Percentiles rank a stretch among this genome's conserved stretches.
Evolutionary conservation across 1,284 basidiomycete species (phyloP).

Genomic region (Cutaneotrichosporon daszewskae): DNA sequence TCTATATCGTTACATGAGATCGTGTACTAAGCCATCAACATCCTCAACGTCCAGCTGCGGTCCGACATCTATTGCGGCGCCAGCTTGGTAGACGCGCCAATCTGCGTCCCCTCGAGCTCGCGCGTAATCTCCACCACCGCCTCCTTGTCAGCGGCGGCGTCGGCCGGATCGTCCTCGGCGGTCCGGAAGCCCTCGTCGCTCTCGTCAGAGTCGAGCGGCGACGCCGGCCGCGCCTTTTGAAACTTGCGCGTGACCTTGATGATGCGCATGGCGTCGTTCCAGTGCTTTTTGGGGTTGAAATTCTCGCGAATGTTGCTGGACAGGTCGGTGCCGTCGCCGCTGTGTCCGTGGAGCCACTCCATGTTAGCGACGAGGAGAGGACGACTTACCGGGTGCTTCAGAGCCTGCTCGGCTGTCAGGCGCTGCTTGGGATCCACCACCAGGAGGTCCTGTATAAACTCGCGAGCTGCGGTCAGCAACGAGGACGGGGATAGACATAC

Average conservation of each 20-base stretch:
- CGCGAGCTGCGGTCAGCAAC: no score
- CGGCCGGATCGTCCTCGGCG: slow-evolving; percentile 2
- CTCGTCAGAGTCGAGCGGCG: slow-evolving; percentile 1
- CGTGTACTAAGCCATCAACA: neutral
- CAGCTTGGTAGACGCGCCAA: no score
- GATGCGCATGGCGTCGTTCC: slow-evolving; percentile 29
- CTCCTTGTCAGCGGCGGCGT: no score
- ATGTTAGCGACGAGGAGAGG: slow-evolving; percentile 1
- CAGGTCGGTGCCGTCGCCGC: slow-evolving; percentile 63
- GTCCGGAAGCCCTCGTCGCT: slow-evolving; percentile 2
- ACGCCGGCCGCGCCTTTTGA: no score
- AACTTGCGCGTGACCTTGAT: slow-evolving; percentile 10
- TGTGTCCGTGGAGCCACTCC: slow-evolving; percentile 28
- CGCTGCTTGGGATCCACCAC: slow-evolving; percentile 67
- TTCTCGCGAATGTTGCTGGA: slow-evolving; percentile 64
- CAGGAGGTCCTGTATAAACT: slow-evolving; percentile 71
- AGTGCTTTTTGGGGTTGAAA: slow-evolving; percentile 39
- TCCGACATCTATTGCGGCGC: no score
- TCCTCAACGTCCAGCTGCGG: no score
- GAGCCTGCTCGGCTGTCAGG: slow-evolving; percentile 67
- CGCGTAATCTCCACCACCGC: no score
- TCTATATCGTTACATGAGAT: neutral
- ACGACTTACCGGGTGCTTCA: slow-evolving; percentile 54
- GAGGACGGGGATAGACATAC: neutral
- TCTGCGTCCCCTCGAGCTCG: no score